Base-by-base conservation (phyloP, 2,329 filamentous ascomycete species). In the Pestalotiopsis sp. region DNA sequence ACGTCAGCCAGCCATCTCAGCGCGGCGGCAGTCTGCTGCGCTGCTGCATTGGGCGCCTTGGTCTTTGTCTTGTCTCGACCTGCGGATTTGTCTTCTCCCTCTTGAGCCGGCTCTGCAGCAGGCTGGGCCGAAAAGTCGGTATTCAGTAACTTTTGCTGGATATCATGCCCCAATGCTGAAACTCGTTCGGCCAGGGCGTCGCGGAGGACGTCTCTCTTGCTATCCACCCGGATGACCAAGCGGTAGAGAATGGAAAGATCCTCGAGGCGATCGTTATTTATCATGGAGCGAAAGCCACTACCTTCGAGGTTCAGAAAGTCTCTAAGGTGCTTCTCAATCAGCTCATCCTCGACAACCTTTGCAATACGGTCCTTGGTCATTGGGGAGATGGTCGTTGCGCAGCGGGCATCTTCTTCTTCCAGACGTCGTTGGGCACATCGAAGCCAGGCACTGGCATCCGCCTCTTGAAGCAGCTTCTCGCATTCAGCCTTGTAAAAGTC, bases 1-100 rank as follows among this genome's bases (percentile, higher is more conserved):
- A 98, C 93, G 74, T 97, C 94, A 74, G 97, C 93, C 2, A 98
- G 95, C 96, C 96, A 99, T 75, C 93, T 93, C 74, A 98, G 92
- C 0, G 96, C 96, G 1, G 94, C 92, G 0, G 90, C 88, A 0
- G 96, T 98, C 76, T 95, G 92, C 77, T 94, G 92, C 36, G 93
- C 95, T 7, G 91, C 83, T 1, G 88, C 83, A 69, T 83, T 88
- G 49, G 87, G 75, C 68, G 86, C 77, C 73, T 90, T 88, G 25
- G 80, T 73, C 66, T 85, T 86, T 0, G 74, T 79, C 68, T 83
- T 84, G 6, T 85, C 84, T 2, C 80, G 86, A 7, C 86, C 86
- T 20, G n/a, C 59, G n/a, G 59, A 27, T 20, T 52, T 52, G 3
- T 52, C 45, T 9, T 52, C 45, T n/a, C 45, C 45, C 13, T 87